These are phyloP conservation scores for Cryptococcus deneoformans DNA, from an alignment of 1,284 basidiomycete species.

Conservation along the genomic window DNA sequence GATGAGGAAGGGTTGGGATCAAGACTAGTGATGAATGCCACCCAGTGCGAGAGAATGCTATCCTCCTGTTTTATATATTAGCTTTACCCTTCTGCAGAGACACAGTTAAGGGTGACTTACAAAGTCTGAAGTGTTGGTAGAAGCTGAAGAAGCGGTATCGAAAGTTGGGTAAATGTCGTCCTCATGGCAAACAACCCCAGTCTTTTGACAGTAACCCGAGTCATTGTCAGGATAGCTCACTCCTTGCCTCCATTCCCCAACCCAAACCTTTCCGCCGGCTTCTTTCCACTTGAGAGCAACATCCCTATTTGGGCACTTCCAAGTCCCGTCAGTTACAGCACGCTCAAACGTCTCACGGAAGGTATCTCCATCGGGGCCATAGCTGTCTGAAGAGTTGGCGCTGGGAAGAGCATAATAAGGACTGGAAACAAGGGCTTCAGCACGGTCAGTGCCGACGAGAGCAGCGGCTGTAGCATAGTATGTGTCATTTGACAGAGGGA, in stretches of 20 bases:
- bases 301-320: conserved; percentile 63
- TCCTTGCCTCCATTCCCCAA: conserved; percentile 66
- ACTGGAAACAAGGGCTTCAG: conserved; percentile 54
- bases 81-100: no score
- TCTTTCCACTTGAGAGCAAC: conserved; percentile 64
- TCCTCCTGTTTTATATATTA: conserved; percentile 8
- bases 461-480: conserved; percentile 53
- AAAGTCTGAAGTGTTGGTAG: conserved; percentile 2
- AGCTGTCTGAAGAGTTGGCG: conserved; percentile 7
- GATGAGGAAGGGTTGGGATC: conserved; percentile 21
- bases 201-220: conserved; percentile 14
- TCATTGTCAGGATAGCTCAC: conserved; percentile 64
- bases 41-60: conserved; percentile 26
- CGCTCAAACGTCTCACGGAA: conserved; percentile 57
- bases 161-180: conserved; percentile 46
- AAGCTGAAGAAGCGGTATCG: conserved; percentile 14
- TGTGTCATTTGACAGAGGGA: conserved; percentile 49
- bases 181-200: conserved; percentile 43
- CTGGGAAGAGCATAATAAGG: conserved; percentile 55
- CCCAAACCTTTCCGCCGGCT: conserved; percentile 63
- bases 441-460: conserved; percentile 57
- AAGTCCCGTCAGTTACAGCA: conserved; percentile 61
- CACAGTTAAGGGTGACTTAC: conserved; percentile 7
- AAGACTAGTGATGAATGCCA: conserved; percentile 32
- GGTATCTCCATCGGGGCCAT: conserved; percentile 39